Evolutionary conservation across 1,284 basidiomycete genomes (phyloP).

Genomic region (Malassezia dermatis): DNA sequence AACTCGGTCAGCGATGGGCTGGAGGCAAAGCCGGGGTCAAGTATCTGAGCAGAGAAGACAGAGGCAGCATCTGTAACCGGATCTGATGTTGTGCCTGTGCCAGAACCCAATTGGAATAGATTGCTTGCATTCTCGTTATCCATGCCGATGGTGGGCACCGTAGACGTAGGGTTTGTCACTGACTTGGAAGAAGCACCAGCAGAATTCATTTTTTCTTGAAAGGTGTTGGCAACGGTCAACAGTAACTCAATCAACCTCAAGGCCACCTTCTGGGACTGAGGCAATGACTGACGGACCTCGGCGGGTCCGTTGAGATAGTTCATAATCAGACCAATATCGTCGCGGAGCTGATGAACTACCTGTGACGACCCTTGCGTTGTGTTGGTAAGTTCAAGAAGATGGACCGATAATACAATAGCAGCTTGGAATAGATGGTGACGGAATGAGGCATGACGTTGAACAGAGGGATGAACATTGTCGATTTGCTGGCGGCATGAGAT

Average conservation of each 20-base stretch:
- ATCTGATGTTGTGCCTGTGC: conserved; percentile 1
- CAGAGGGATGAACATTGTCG: conserved; percentile 18
- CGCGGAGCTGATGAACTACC: conserved; percentile 18
- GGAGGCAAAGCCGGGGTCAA: conserved; percentile 8
- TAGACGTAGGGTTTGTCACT: not conserved
- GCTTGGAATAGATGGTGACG: conserved; percentile 57
- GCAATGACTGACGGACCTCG: not conserved
- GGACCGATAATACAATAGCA: conserved; percentile 70
- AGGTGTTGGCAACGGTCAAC: not conserved
- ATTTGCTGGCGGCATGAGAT: conserved; percentile 18
- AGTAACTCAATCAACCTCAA: conserved; percentile 10
- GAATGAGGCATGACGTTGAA: conserved; percentile 51
- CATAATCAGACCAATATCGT: conserved; percentile 15
- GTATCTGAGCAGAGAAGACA: conserved; percentile 8
- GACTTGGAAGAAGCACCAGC: not conserved
- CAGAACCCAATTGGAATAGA: conserved; percentile 8
- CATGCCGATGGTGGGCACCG: conserved; percentile 5
- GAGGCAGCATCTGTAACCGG: conserved; percentile 4
- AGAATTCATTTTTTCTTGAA: not conserved
- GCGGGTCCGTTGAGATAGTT: conserved; percentile 8
- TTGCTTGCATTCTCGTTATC: conserved; percentile 5
- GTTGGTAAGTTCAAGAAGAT: conserved; percentile 69
- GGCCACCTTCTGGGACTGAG: conserved; percentile 15
- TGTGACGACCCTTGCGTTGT: conserved; percentile 57
- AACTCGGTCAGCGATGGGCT: conserved; percentile 1